phyloP scores from a whole-genome alignment of 1,284 basidiomycete genomes.

The Melampsora americana region DNA sequence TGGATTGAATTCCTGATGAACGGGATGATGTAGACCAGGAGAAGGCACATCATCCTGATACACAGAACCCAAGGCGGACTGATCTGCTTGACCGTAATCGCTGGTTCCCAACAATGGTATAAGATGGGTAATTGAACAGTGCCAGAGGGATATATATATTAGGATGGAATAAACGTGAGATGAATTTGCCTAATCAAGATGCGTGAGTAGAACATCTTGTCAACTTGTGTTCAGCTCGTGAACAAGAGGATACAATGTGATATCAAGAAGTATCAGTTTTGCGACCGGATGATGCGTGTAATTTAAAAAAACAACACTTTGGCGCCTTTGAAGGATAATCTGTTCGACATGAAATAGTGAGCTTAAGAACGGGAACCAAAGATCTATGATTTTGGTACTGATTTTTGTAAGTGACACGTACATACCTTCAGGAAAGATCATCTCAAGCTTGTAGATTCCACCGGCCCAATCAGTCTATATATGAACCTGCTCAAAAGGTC shows the following conservation, averaged over 20 bases:
- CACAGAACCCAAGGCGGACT: slow-evolving; percentile 46
- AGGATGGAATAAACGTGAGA: slow-evolving; percentile 92
- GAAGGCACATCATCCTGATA: background rate
- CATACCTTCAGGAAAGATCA: slow-evolving; percentile 78
- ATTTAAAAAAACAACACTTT: slow-evolving; percentile 64
- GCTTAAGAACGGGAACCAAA: background rate
- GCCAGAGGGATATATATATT: slow-evolving; percentile 98
- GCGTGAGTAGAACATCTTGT: background rate
- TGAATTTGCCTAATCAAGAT: slow-evolving; percentile 77
- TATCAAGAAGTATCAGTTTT: no score
- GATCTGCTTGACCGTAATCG: slow-evolving; percentile 98
- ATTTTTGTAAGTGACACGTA: background rate
- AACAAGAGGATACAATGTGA: no score
- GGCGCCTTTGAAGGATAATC: slow-evolving; percentile 94
- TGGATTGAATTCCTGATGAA: no score
- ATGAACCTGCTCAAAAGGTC: slow-evolving; percentile 19
- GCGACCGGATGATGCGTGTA: no score
- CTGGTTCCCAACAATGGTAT: slow-evolving; percentile 98
- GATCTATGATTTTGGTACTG: background rate
- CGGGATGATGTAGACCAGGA: background rate
- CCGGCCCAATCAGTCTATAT: slow-evolving; percentile 90
- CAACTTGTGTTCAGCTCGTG: no score
- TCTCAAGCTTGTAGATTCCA: slow-evolving; percentile 85
- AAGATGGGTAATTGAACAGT: slow-evolving; percentile 97
- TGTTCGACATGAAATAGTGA: background rate